Percentiles rank a stretch among this genome's conserved stretches.
Evolutionary conservation across 108 stramenopile genomes (phyloP).

Genomic region (Pseudonitzschia multistriata): DNA sequence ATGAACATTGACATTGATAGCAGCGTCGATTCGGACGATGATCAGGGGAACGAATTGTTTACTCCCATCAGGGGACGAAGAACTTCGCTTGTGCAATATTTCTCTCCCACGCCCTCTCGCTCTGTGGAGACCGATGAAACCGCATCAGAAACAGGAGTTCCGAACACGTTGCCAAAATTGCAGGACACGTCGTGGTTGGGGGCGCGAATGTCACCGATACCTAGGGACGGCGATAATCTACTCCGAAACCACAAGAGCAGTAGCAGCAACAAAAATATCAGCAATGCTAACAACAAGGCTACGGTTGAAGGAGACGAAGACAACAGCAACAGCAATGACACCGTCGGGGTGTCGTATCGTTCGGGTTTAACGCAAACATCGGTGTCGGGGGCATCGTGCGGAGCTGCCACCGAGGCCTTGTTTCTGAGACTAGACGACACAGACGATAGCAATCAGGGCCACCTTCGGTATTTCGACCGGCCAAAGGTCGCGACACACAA

Average conservation of each 20-base stretch:
- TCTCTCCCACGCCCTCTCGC: not conserved
- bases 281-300: no score
- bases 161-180: conserved; percentile 16
- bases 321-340: conserved; percentile 12
- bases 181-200: conserved; percentile 46
- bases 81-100: not conserved
- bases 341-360: not conserved
- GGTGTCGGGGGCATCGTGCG: conserved; percentile 2
- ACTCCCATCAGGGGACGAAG: conserved; percentile 21
- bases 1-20: conserved; percentile 1
- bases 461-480: no score
- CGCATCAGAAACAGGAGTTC: not conserved
- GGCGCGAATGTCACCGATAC: conserved; percentile 38
- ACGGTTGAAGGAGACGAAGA: not conserved
- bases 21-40: no score
- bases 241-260: no score
- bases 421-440: conserved; percentile 17
- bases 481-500: no score
- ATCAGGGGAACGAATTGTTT: conserved; percentile 22
- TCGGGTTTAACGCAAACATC: not conserved
- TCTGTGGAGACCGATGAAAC: no score
- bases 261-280: no score
- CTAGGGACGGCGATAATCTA: conserved; percentile 1
- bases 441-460: not conserved
- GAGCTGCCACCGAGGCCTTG: not conserved